Evolutionary conservation across 805 yeast genomes (phyloP).

Genomic region (Pichia occidentalis): DNA sequence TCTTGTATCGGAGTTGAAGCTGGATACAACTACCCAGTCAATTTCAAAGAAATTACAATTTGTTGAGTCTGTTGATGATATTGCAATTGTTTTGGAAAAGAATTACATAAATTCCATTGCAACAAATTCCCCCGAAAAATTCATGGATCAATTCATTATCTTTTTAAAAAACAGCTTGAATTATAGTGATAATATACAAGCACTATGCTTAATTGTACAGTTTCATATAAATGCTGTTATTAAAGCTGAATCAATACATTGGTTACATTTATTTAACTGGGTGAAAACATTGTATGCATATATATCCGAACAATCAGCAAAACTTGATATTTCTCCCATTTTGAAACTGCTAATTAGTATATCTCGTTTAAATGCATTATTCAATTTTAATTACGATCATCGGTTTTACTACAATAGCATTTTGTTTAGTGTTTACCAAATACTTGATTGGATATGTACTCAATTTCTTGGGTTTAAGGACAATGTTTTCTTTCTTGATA

Average conservation of each 20-base stretch:
- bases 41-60: constrained; percentile 23
- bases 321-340: constrained; percentile 18
- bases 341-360: constrained; percentile 15
- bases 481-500: constrained; percentile 6
- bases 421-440: constrained; percentile 17
- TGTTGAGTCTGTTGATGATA: constrained; percentile 18
- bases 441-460: constrained; percentile 14
- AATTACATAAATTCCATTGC: constrained; percentile 19
- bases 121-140: constrained; percentile 9
- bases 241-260: constrained; percentile 13
- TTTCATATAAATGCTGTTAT: constrained; percentile 17
- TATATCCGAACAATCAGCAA: constrained; percentile 8
- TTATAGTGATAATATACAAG: background rate
- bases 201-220: constrained; percentile 14
- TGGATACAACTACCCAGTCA: constrained; percentile 11
- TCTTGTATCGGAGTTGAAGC: constrained; percentile 12
- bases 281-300: constrained; percentile 12
- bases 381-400: constrained; percentile 2
- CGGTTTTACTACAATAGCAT: constrained; percentile 10
- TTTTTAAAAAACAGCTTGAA: background rate
- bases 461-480: constrained; percentile 22
- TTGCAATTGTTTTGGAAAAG: constrained; percentile 18
- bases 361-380: constrained; percentile 10
- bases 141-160: constrained; percentile 16
- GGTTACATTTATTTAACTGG: constrained; percentile 27